Conservation (phyloP, 176 grass and related monocot genomes). For the Triticum timopheevii region DNA sequence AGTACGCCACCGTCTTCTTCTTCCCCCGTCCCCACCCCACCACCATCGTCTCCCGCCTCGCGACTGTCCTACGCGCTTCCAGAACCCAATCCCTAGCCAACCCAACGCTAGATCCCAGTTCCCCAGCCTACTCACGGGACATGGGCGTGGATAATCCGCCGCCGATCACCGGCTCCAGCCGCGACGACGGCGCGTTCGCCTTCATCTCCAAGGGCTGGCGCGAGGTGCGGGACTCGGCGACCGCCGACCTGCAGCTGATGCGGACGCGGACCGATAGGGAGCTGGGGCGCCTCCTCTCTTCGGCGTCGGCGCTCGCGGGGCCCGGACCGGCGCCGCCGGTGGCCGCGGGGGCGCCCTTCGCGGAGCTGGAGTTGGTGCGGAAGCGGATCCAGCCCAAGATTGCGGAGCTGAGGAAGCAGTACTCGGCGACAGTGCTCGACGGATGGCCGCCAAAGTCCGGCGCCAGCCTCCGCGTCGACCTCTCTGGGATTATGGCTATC, state of each 20-base stretch:
- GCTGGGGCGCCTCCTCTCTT: slow-evolving; percentile 52
- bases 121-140: not conserved
- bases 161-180: not conserved
- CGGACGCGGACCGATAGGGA: slow-evolving; percentile 69
- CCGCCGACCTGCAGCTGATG: slow-evolving; percentile 65
- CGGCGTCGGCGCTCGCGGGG: slow-evolving; percentile 34
- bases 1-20: slow-evolving; percentile 17
- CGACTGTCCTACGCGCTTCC: slow-evolving; percentile 27
- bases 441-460: slow-evolving; percentile 40
- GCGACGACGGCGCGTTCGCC: slow-evolving; percentile 48
- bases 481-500: slow-evolving; percentile 49
- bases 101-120: not conserved
- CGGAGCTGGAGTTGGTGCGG: slow-evolving; percentile 67
- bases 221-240: slow-evolving; percentile 70
- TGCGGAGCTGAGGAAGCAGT: slow-evolving; percentile 63
- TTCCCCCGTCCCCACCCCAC: slow-evolving; percentile 15
- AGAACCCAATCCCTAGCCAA: slow-evolving; percentile 9
- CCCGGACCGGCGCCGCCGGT: slow-evolving; percentile 26
- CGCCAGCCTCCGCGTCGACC: slow-evolving; percentile 61
- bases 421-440: slow-evolving; percentile 50
- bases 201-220: slow-evolving; percentile 86
- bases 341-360: slow-evolving; percentile 37
- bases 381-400: slow-evolving; percentile 79
- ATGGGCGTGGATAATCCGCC: slow-evolving; percentile 4
- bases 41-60: not conserved